Conservation (phyloP, 192 early-diverging fungal genomes). For the Entophlyctis luteolus region DNA sequence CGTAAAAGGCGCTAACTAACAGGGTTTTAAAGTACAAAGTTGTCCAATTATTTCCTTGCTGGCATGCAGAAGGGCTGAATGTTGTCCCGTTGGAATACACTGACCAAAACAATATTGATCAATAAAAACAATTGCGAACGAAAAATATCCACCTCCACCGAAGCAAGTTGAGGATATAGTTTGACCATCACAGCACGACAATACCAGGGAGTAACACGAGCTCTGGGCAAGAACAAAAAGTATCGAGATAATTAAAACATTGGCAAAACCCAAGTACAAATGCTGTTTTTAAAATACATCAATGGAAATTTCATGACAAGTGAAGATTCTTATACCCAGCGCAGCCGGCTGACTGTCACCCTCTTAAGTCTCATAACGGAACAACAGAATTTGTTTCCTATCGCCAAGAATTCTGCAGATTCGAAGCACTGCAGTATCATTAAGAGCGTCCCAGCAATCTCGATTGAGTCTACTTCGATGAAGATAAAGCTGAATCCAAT, state of each 20-base stretch:
- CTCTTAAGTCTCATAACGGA: too few species aligned
- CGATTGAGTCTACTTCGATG: too few species aligned
- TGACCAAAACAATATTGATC: background rate
- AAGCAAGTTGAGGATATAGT: too few species aligned
- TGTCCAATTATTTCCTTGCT: background rate
- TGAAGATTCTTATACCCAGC: too few species aligned
- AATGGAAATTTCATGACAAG: too few species aligned
- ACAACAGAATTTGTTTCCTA: too few species aligned
- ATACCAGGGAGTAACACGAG: background rate
- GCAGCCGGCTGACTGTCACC: too few species aligned
- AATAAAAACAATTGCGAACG: background rate
- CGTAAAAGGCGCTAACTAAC: background rate
- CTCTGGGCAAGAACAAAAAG: background rate
- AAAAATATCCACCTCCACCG: too few species aligned
- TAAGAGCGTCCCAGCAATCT: background rate
- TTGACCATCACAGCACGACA: background rate
- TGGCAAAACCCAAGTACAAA: background rate
- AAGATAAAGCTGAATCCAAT: too few species aligned
- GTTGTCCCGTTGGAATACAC: background rate
- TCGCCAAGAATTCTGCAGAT: too few species aligned
- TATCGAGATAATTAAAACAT: background rate
- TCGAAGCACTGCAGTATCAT: background rate
- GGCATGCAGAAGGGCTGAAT: background rate
- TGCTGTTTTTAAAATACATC: background rate
- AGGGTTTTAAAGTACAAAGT: background rate